Evolutionary conservation across 257 asterid species (phyloP).

Genomic region (Nicotiana undulata): DNA sequence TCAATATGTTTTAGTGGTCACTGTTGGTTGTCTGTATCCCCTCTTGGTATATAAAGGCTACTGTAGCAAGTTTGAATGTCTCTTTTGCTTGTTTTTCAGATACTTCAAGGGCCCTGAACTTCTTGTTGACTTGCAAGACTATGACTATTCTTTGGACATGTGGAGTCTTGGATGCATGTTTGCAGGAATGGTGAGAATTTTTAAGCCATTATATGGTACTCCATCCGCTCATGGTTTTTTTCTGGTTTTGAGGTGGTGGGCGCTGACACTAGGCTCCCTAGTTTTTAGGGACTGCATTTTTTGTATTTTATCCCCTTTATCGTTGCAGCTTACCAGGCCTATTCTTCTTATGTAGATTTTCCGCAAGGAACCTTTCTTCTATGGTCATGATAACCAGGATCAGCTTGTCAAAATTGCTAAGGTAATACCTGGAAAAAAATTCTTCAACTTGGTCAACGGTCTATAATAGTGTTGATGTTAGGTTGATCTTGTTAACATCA

Average conservation of each 20-base stretch:
- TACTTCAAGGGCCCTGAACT: conserved; percentile 28
- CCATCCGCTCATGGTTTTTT: too few species aligned
- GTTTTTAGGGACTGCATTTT: background rate
- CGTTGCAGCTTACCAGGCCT: background rate
- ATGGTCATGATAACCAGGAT: conserved; percentile 16
- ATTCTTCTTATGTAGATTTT: conserved; percentile 7
- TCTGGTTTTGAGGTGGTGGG: background rate
- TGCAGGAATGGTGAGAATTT: conserved; percentile 23
- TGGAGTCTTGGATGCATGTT: conserved; percentile 30
- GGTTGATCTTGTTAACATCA: background rate
- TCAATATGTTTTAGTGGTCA: background rate
- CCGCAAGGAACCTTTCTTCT: conserved; percentile 20
- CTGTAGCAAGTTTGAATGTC: background rate
- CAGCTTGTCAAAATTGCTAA: conserved; percentile 18
- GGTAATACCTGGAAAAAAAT: background rate
- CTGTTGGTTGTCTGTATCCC: background rate
- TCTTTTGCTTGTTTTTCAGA: conserved; percentile 9
- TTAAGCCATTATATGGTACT: background rate
- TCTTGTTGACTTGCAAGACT: conserved; percentile 26
- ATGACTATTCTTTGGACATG: conserved; percentile 27
- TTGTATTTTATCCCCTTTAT: background rate
- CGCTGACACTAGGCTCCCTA: background rate
- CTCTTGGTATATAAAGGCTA: background rate
- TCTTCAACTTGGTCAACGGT: background rate
- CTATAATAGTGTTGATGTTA: background rate